phyloP scores from a whole-genome alignment of 2,329 filamentous ascomycete genomes.

The Alternaria incomplexa region DNA sequence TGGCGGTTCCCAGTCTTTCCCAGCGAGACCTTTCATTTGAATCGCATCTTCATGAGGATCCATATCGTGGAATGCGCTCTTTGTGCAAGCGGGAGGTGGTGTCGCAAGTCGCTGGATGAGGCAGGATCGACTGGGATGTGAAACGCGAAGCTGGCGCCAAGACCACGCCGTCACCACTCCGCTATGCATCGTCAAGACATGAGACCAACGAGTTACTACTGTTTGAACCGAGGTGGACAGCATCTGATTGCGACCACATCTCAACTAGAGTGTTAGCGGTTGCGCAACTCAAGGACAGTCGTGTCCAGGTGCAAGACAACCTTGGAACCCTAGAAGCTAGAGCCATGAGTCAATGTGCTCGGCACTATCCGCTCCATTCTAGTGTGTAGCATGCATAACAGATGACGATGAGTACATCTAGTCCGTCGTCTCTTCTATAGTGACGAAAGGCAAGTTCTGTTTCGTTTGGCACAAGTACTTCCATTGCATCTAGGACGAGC shows the following conservation, averaged over 20 bases:
- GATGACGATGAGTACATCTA: not conserved
- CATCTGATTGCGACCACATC: not conserved
- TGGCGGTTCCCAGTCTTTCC: not conserved
- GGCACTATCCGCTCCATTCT: not conserved
- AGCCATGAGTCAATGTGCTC: not conserved
- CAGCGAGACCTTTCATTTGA: not conserved
- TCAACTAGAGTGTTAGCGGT: not conserved
- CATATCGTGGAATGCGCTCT: not conserved
- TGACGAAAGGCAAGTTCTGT: not conserved
- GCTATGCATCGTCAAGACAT: not conserved
- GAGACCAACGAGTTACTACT: not conserved
- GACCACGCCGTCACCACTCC: not conserved
- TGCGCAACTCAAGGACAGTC: not conserved
- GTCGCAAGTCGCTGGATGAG: slow-evolving; percentile 8
- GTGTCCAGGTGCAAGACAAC: not conserved
- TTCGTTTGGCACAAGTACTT: not conserved
- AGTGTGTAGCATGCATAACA: not conserved
- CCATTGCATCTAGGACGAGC: too few relatives aligned
- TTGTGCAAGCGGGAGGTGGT: not conserved
- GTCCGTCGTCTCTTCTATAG: not conserved
- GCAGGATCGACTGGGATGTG: slow-evolving; percentile 4
- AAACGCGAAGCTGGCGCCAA: slow-evolving; percentile 16
- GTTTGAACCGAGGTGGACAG: not conserved
- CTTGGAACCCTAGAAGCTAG: not conserved
- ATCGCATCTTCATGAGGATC: not conserved